These are phyloP conservation scores for Glarea lozoyensis DNA, from an alignment of 495 filamentous ascomycete genomes.

Conservation along the genomic window DNA sequence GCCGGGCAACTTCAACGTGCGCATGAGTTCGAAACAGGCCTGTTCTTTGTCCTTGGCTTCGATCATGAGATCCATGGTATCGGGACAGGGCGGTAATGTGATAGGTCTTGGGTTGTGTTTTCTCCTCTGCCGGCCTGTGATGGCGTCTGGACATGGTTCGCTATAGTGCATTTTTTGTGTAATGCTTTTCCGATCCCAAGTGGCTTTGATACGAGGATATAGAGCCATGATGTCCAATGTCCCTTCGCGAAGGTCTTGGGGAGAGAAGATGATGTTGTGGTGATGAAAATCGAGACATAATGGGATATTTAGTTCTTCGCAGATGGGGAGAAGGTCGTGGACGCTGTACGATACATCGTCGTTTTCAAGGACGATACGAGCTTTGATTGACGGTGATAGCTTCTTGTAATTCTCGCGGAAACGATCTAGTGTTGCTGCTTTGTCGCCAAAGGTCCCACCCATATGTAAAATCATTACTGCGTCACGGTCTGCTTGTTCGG, in stretches of 20 bases:
- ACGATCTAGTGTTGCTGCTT: slow-evolving; percentile 67
- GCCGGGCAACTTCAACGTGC: slow-evolving; percentile 72
- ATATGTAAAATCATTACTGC: slow-evolving; percentile 94
- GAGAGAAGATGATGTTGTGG: slow-evolving; percentile 86
- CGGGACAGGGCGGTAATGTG: slow-evolving; percentile 71
- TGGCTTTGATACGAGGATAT: slow-evolving; percentile 66
- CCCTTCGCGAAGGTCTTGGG: slow-evolving; percentile 64
- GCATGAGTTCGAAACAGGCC: slow-evolving; percentile 90
- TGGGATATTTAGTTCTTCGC: slow-evolving; percentile 88
- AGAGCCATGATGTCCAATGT: slow-evolving; percentile 71
- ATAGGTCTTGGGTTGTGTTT: slow-evolving; percentile 76
- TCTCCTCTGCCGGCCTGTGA: slow-evolving; percentile 65
- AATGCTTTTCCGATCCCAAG: slow-evolving; percentile 81
- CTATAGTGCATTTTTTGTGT: slow-evolving; percentile 96
- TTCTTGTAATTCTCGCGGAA: slow-evolving; percentile 75
- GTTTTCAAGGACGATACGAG: slow-evolving; percentile 83
- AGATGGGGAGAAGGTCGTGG: slow-evolving; percentile 84
- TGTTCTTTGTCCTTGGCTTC: slow-evolving; percentile 99
- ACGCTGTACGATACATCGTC: slow-evolving; percentile 87
- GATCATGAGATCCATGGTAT: slow-evolving; percentile 92
- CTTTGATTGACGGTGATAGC: slow-evolving; percentile 58
- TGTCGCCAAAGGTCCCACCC: slow-evolving; percentile 88
- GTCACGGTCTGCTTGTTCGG: slow-evolving; percentile 73
- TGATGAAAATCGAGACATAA: slow-evolving; percentile 92
- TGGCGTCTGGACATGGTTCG: slow-evolving; percentile 64